Base-by-base conservation (phyloP, 768 basidiomycete genomes). In the Xerocomus spinulosus region DNA sequence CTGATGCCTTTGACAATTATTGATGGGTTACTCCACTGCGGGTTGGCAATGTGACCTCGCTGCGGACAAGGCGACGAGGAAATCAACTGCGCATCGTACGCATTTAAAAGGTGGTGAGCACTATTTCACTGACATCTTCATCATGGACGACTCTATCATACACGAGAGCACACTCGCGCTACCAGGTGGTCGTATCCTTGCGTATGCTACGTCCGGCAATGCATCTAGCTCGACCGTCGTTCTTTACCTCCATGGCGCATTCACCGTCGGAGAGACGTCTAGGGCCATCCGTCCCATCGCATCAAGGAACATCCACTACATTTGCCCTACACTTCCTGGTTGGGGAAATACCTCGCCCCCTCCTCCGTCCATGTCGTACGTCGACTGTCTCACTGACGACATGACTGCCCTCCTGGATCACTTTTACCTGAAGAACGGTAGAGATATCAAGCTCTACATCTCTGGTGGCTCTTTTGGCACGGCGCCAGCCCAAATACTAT, bases 181-280 rank as follows among this genome's bases (percentile, higher is more conserved):
- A 12, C 30, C 50, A 3, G 56, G 71, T 42, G 78, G 75, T 8
- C 75, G 80, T 32, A 73, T 63, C 8, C 66, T 82, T 7, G 81
- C 78, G 3, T 83, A 82, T 50, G 71, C 71, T n/a, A 74, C 77
- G 21, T 67, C 61, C 9, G 81, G 81, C 5, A 73, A 79, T 50
- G 62, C 71, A 1, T 70, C 73, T 23, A 81, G 79, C 62, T 62
- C 65, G 2, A 68, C 68, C 13, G 60, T 83, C 20, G 61, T 81
- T 36, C 67, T 83, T 42, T 79, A 73, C 62, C 72, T 81, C 47
- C 81, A 82, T 53, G 79, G 79, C n/a, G 67, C 68, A 5, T 80
- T 82, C 58, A 62, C 70, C 30, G 55, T 80, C n/a, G 81, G 79
- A 5, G 66, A 70, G 25, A 72, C 73, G 5, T 61, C 67, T 26